Base-by-base conservation (phyloP, 2,329 filamentous ascomycete species). In the Chrysoporthe austroafricana region DNA sequence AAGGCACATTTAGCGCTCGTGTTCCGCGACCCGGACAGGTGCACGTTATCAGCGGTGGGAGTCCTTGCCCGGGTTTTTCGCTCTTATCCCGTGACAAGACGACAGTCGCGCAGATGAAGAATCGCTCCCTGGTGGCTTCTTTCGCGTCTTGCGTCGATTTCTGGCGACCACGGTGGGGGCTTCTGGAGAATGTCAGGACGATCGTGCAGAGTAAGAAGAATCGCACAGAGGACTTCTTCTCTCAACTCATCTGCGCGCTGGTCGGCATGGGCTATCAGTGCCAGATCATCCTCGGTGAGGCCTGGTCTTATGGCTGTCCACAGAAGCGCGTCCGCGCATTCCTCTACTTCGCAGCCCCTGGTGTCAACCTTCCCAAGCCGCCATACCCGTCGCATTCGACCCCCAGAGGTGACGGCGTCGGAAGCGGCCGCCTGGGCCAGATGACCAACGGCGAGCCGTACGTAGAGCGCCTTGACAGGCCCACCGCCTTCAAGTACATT, bases 211-310 rank as follows among this genome's bases (percentile, higher is more conserved):
- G 74, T 36, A 65, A 0, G 50, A 61, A 34, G 79, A 80, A 21
- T 80, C 76, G 21, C 73, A 77, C 43, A 6, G 82, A 90, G 26
- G 91, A 92, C 67, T 86, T 92, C 0, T 88, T 94, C 63, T 89
- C 88, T 1, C 91, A 94, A 71, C 80, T 96, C 0, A 82, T 96
- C 11, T 91, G 90, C 70, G 84, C 88, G 0, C 79, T 96, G 0
- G 89, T 95, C 0, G 91, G 90, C 0, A 82, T 96, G 70, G 92
- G 92, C 0, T 96, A 96, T 71, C 92, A 96, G 73, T 81, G 88
- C 0, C 86, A 90, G 52, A 84, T 92, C 48, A 87, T 89, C 66
- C 81, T 90, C 0, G 80, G 92, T 26, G 91, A 94, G 71, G 86
- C 91, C 0, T 93, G 90, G 83, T 86, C 85, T 0, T 88, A 86